A percentile compares a stretch with the other conserved stretches of the same genome.
These are phyloP conservation scores for Hibiscus trionum DNA, from an alignment of 345 rosid species.

Conservation along the genomic window DNA sequence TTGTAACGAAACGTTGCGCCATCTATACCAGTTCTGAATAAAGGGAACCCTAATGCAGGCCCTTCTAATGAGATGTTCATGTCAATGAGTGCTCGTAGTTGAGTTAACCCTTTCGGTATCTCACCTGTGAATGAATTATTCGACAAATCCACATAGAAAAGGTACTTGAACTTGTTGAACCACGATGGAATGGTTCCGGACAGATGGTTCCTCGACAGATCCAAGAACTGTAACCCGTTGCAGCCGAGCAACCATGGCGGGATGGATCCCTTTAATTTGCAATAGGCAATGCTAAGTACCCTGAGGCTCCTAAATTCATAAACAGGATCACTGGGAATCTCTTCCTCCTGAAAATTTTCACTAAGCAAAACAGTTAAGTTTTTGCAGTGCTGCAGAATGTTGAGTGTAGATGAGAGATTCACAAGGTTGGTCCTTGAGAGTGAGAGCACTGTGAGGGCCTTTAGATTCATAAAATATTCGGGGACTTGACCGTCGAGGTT, in stretches of 20 bases:
- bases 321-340: not conserved
- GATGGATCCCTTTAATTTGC: not conserved
- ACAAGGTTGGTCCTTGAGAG: constrained; percentile 1
- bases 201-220: not conserved
- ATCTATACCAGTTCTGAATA: not conserved
- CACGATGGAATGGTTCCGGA: not conserved
- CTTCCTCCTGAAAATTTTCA: not conserved
- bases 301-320: not conserved
- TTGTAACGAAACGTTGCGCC: constrained; percentile 11
- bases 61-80: not conserved
- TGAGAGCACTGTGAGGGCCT: not conserved
- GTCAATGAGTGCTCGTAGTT: constrained; percentile 8
- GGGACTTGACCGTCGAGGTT: not conserved
- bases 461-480: not conserved
- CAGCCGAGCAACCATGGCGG: not conserved
- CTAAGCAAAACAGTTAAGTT: not conserved
- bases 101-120: constrained; percentile 21
- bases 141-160: constrained; percentile 26
- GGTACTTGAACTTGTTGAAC: constrained; percentile 9
- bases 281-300: not conserved
- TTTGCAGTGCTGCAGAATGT: constrained; percentile 5
- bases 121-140: constrained; percentile 28
- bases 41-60: not conserved
- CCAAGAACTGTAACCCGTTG: constrained; percentile 8
- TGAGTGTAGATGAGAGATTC: not conserved